Evolutionary conservation across 129 eudicot genomes (phyloP).

Genomic region (Pulicaria dysenterica): DNA sequence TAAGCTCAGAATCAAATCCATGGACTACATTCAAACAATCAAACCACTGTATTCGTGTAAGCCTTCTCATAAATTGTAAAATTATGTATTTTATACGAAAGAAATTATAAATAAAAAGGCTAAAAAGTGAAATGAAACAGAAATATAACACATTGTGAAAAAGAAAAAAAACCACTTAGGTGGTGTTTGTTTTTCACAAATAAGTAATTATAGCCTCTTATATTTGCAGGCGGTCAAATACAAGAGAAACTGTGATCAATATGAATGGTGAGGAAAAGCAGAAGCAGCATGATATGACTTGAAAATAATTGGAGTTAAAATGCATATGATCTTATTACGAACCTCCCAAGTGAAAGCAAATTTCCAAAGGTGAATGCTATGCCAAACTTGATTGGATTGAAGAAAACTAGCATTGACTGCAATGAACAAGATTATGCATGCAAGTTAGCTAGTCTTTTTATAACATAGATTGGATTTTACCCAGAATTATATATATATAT

Average conservation of each 20-base stretch:
- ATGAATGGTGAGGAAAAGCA: neutral
- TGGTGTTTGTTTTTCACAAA: too few species aligned
- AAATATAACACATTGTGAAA: neutral
- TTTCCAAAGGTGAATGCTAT: slow-evolving; percentile 94
- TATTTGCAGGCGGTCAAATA: too few species aligned
- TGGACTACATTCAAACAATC: neutral
- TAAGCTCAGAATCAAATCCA: neutral
- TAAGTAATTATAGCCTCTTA: too few species aligned
- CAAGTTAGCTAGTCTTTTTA: slow-evolving; percentile 19
- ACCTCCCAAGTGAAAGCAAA: slow-evolving; percentile 99
- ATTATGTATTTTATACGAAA: neutral
- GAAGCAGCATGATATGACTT: slow-evolving; percentile 13
- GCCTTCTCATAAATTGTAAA: neutral
- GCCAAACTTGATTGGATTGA: slow-evolving; percentile 96
- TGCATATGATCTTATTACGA: slow-evolving; percentile 31
- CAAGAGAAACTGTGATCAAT: neutral
- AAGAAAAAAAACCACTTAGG: neutral
- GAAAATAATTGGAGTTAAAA: slow-evolving; percentile 9
- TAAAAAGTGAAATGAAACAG: neutral
- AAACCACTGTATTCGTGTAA: neutral
- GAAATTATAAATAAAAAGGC: neutral
- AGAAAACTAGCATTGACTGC: slow-evolving; percentile 98
- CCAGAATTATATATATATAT: neutral
- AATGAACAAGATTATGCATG: slow-evolving; percentile 13
- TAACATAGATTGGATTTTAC: neutral